Evolutionary conservation across 345 rosid species (phyloP).

Genomic region (Lepidium africanum): DNA sequence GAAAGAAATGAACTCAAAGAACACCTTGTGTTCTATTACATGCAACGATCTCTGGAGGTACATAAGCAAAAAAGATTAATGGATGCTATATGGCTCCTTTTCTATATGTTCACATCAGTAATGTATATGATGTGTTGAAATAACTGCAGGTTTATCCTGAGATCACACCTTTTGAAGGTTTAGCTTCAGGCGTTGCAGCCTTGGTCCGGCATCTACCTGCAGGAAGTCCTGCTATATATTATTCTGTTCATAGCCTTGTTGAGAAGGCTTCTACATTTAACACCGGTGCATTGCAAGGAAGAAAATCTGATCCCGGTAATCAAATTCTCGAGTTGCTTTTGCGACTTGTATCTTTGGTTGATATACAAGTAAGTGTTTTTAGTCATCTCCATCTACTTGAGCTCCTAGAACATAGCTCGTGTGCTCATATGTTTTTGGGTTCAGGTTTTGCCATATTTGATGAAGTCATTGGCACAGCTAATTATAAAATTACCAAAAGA

Average conservation of each 20-base stretch:
- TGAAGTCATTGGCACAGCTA: conserved; percentile 71
- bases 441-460: conserved; percentile 71
- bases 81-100: neutral
- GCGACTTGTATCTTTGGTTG: conserved; percentile 70
- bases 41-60: conserved; percentile 83
- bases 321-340: conserved; percentile 67
- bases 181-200: conserved; percentile 91
- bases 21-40: conserved; percentile 75
- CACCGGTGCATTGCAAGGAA: conserved; percentile 47
- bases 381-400: neutral
- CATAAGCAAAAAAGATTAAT: neutral
- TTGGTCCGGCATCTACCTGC: conserved; percentile 84
- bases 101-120: neutral
- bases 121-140: conserved; percentile 1
- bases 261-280: conserved; percentile 54
- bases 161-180: conserved; percentile 84
- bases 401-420: neutral
- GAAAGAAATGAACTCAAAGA: conserved; percentile 58
- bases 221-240: conserved; percentile 82
- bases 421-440: conserved; percentile 7
- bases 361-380: conserved; percentile 59
- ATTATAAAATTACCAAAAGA: conserved; percentile 62
- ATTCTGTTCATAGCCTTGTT: conserved; percentile 64
- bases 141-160: conserved; percentile 64
- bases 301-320: conserved; percentile 57